phyloP scores from a whole-genome alignment of 345 rosid species.

The Eucalyptus curtisii region DNA sequence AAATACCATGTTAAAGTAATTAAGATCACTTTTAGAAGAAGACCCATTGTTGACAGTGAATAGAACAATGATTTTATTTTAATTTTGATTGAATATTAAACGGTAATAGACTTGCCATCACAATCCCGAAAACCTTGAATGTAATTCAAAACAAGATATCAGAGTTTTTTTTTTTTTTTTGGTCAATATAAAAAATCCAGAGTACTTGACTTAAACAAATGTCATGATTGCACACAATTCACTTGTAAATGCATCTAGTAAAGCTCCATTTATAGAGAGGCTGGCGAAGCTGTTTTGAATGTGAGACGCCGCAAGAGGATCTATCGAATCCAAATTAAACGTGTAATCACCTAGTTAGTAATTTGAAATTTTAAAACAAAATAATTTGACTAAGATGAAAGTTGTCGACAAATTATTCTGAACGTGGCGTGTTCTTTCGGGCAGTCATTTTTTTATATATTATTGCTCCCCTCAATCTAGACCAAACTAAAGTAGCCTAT shows the following conservation, averaged over 20 bases:
- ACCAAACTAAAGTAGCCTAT: neutral
- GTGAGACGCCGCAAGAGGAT: accelerated
- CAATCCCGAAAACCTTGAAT: neutral
- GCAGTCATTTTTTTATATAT: neutral
- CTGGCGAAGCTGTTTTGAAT: accelerated
- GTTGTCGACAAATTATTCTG: too few species aligned
- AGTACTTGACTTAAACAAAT: neutral
- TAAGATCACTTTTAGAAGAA: neutral
- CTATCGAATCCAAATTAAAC: neutral
- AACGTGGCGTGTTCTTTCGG: too few species aligned
- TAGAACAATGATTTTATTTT: neutral
- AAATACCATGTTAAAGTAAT: neutral
- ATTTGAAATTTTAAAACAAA: neutral
- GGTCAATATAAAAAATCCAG: neutral
- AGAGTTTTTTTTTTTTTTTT: neutral
- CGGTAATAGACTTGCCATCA: neutral
- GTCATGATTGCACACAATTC: neutral
- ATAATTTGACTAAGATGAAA: neutral
- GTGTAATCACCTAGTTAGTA: neutral
- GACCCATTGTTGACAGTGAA: neutral
- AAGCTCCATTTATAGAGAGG: neutral
- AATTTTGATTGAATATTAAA: neutral
- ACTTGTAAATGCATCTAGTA: neutral
- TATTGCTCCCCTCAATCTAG: neutral
- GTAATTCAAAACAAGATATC: neutral